Base-by-base conservation (phyloP, 1,284 basidiomycete genomes). In the Ceratobasidium sp. region DNA sequence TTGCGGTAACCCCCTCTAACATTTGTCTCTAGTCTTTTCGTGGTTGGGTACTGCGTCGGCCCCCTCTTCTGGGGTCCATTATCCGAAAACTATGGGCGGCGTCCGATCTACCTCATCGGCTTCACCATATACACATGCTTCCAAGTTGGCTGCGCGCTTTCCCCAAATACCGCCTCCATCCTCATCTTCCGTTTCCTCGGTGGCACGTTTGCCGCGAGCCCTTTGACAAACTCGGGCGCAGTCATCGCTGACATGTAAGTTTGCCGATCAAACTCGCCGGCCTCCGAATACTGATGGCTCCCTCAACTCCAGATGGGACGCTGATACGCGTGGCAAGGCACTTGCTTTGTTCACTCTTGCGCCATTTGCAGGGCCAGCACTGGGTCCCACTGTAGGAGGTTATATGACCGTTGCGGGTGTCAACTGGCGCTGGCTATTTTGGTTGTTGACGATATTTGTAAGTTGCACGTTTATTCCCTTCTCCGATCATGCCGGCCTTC, bases 351-450 rank as follows among this genome's bases (percentile, higher is more conserved):
- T 93, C 79, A 86, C 89, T 0, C 81, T 93, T 6, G 91, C 92
- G 3, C 94, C 94, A 0, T 95, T 95, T 78, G 91, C 91, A 5
- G 92, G 92, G n/a, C 89, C 89, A 2, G 84, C 85, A 44, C 76
- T 85, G 29, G 92, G 90, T 0, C 93, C 93, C 0, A 88, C 90
- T 48, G 87, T 92, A 14, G 87, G 87, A 53, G 90, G 93, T 11
- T 86, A 82, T 79, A 88, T 89, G 78, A 75, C 80, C 1, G 85
- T 87, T 15, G 79, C 83, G 0, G 85, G 85, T 7, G 82, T 84
- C 0, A 77, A 78, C 47, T 94, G 90, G 89, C 85, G 90, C 54
- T 94, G 91, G 92, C 79, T 91, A 27, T 83, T 82, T 74, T 82
- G 83, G 79, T 80, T 83, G 50, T 79, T 81, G 76, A 80, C 81